A percentile compares a stretch with the other conserved stretches of the same genome.
Conservation (phyloP, 2,329 filamentous ascomycete genomes). For the Claviceps sp. region DNA sequence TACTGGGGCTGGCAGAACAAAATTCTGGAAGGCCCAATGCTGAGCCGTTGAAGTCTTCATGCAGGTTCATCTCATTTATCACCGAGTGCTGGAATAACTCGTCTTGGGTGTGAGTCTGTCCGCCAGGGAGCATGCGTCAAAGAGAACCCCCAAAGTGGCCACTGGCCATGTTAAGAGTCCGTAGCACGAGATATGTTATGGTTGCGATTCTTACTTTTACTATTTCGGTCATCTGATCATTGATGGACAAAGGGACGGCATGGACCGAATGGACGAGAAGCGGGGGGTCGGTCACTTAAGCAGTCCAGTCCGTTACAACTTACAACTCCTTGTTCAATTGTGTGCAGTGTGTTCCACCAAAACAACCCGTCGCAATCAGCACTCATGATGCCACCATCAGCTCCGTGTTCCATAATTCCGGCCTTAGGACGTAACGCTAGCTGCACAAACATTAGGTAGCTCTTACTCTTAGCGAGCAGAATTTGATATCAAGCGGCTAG, state of each 20-base stretch:
- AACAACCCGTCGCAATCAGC: not conserved
- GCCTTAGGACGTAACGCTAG: no score
- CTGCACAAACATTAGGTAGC: no score
- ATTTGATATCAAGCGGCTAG: no score
- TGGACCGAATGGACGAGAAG: not conserved
- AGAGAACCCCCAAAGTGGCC: not conserved
- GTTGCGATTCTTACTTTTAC: not conserved
- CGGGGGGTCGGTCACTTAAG: not conserved
- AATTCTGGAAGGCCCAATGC: not conserved
- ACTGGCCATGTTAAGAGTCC: not conserved
- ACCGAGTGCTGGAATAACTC: not conserved
- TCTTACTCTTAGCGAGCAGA: no score
- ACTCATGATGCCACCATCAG: no score
- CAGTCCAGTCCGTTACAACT: no score
- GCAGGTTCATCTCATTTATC: not conserved
- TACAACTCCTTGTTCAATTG: not conserved
- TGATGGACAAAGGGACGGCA: not conserved
- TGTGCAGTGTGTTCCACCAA: not conserved
- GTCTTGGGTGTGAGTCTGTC: not conserved
- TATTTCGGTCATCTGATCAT: not conserved
- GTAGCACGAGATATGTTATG: not conserved
- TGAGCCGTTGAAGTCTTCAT: not conserved
- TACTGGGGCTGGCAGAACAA: not conserved
- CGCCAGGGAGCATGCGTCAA: not conserved
- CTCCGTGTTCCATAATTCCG: no score